Conservation (phyloP, 805 yeast genomes). For the Sugiyamaella smithiae region DNA sequence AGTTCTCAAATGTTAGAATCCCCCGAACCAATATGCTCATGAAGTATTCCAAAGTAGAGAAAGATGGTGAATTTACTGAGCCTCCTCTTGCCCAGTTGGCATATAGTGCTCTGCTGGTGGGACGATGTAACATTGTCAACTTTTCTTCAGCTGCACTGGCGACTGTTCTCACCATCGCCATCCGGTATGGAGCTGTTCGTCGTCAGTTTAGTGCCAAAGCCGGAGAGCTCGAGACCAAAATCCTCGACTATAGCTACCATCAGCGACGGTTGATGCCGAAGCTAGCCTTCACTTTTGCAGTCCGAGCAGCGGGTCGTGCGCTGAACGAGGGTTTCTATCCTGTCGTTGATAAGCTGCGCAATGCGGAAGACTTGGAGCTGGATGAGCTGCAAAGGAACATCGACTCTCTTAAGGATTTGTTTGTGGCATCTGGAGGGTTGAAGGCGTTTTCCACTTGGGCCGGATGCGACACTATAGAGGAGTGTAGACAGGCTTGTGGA, state of each 20-base stretch:
- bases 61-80: slow-evolving; percentile 66
- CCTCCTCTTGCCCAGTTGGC: slow-evolving; percentile 89
- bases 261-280: slow-evolving; percentile 86
- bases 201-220: slow-evolving; percentile 67
- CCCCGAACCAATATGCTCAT: slow-evolving; percentile 82
- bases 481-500: slow-evolving; percentile 91
- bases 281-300: slow-evolving; percentile 72
- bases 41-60: slow-evolving; percentile 69
- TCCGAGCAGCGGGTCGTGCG: slow-evolving; percentile 67
- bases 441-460: slow-evolving; percentile 91
- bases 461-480: slow-evolving; percentile 74
- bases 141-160: slow-evolving; percentile 82
- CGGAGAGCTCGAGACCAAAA: slow-evolving; percentile 58
- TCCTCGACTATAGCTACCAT: slow-evolving; percentile 84
- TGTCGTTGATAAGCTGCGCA: slow-evolving; percentile 42
- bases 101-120: slow-evolving; percentile 81
- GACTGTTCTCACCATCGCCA: slow-evolving; percentile 76
- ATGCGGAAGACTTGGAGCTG: slow-evolving; percentile 41
- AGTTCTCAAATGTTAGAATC: slow-evolving; percentile 75
- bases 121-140: slow-evolving; percentile 85
- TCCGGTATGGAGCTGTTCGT: slow-evolving; percentile 86
- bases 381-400: slow-evolving; percentile 46
- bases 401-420: slow-evolving; percentile 66
- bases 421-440: slow-evolving; percentile 80
- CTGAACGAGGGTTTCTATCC: slow-evolving; percentile 41